phyloP scores from a whole-genome alignment of 345 rosid genomes.

The Theobroma cacao region DNA sequence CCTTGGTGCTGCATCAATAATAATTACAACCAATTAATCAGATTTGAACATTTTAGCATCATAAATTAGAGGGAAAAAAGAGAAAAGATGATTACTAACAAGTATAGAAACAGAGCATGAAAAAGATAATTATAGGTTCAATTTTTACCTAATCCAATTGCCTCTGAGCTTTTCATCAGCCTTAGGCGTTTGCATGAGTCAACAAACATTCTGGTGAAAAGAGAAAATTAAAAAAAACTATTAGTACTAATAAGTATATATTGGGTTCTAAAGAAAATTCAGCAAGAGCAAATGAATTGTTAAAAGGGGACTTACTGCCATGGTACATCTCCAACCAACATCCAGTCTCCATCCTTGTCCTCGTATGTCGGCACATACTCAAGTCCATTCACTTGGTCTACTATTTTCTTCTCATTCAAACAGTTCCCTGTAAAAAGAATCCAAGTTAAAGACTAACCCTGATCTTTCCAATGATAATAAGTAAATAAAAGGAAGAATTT shows the following conservation, averaged over 20 bases:
- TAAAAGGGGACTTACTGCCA: conserved; percentile 58
- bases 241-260: background rate
- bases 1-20: conserved; percentile 26
- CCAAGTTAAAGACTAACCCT: background rate
- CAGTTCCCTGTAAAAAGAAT: conserved; percentile 30
- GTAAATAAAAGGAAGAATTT: background rate
- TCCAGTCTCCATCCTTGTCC: conserved; percentile 89
- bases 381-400: conserved; percentile 32
- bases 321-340: conserved; percentile 87
- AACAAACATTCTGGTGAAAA: conserved; percentile 50
- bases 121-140: background rate
- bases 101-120: background rate
- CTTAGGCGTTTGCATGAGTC: conserved; percentile 72
- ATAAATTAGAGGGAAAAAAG: background rate
- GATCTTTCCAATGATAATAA: conserved; percentile 25
- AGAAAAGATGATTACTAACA: background rate
- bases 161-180: conserved; percentile 58
- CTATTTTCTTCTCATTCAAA: conserved; percentile 32
- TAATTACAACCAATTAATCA: background rate
- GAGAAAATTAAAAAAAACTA: background rate
- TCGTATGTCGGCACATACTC: conserved; percentile 70
- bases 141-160: conserved; percentile 31
- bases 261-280: background rate
- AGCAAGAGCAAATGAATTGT: background rate
- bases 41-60: background rate